Conservation (phyloP, 2,329 filamentous ascomycete species). For the Trichoderma lentiforme region DNA sequence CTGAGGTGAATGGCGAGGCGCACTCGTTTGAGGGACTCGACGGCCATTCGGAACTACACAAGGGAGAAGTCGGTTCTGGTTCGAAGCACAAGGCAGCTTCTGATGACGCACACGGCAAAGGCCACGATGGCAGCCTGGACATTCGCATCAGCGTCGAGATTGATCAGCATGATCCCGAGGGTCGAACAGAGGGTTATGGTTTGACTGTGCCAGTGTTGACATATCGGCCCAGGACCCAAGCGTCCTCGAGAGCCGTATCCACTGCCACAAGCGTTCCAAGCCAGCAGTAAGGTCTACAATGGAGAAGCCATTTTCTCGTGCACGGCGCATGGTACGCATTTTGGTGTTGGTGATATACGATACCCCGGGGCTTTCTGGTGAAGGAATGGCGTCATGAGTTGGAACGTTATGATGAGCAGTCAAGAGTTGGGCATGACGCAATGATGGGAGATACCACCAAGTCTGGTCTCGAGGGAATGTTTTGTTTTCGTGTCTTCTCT, state of each 20-base stretch:
- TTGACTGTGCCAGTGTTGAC: slow-evolving; percentile 75
- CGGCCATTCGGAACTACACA: slow-evolving; percentile 68
- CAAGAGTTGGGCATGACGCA: not conserved
- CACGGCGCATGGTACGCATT: not conserved
- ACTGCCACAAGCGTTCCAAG: slow-evolving; percentile 15
- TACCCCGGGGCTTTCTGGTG: not conserved
- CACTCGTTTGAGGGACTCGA: slow-evolving; percentile 49
- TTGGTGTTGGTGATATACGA: not conserved
- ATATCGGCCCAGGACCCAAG: slow-evolving; percentile 27
- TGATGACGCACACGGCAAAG: slow-evolving; percentile 51
- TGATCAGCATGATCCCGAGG: slow-evolving; percentile 75
- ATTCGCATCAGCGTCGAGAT: slow-evolving; percentile 85
- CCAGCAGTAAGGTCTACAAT: not conserved
- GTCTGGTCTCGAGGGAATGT: not conserved
- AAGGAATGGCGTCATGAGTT: not conserved
- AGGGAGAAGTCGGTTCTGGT: slow-evolving; percentile 74
- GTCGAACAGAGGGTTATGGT: slow-evolving; percentile 78
- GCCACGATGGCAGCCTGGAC: slow-evolving; percentile 64
- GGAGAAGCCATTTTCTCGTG: not conserved
- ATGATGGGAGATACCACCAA: slow-evolving; percentile 3
- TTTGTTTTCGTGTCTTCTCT: not conserved
- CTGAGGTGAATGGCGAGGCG: slow-evolving; percentile 21
- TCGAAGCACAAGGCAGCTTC: slow-evolving; percentile 71
- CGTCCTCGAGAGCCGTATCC: slow-evolving; percentile 24
- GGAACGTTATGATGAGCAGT: not conserved